Conservation (phyloP, 306 rosid genomes). For the Cucurbita pepo region DNA sequence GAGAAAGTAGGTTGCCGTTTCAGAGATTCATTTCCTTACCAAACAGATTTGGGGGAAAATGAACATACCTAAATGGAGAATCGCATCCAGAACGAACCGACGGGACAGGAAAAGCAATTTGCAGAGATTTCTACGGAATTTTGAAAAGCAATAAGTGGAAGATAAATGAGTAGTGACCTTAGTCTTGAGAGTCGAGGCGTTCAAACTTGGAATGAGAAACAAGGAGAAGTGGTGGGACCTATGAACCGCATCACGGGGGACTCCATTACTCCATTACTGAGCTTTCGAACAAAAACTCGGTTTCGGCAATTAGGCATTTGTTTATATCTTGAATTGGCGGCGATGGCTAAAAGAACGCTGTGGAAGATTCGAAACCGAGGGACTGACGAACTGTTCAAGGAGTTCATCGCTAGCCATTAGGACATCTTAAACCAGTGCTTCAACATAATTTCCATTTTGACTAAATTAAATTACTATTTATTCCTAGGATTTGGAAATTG, state of each 20-base stretch:
- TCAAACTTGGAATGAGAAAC: neutral
- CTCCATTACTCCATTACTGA: neutral
- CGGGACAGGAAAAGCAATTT: no score
- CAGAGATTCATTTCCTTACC: neutral
- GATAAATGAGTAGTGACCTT: neutral
- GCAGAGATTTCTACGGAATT: neutral
- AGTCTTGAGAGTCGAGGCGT: neutral
- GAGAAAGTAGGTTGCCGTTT: neutral
- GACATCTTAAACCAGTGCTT: no score
- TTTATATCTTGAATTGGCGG: neutral
- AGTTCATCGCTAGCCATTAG: no score
- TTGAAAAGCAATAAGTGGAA: neutral
- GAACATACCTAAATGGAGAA: neutral
- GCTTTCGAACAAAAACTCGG: neutral
- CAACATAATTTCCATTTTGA: no score
- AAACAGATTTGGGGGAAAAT: neutral
- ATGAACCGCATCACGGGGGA: neutral
- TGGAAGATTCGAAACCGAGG: no score
- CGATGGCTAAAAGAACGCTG: no score
- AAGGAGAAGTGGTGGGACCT: neutral
- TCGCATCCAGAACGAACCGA: no score
- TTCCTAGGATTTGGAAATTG: no score
- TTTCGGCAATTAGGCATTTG: neutral
- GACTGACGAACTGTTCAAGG: no score
- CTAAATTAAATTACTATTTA: no score